Evolutionary conservation across 352 stramenopile genomes (phyloP), one percentile per base, ranked within the genome.

Genomic region (Aphanomyces invadans): DNA sequence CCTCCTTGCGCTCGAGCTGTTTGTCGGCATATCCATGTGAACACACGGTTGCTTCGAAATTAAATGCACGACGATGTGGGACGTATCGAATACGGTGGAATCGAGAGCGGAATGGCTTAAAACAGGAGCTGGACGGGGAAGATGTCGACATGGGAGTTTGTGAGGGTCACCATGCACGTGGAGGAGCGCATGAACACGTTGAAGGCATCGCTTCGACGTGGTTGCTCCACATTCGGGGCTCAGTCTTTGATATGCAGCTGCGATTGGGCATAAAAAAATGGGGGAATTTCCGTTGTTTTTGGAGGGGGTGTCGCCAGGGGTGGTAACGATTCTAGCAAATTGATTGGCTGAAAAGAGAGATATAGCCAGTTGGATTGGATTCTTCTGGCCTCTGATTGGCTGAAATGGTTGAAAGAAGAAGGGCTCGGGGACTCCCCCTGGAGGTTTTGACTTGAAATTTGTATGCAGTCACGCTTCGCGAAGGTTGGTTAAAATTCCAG

Each of bases 401-500:
- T 67, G 60, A 67, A 67, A 67, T 67, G 33, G 45, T 57, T 45
- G 46, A 38, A 57, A 49, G 60, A 51, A 46, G 60, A 67, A 56
- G 60, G 60, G 60, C 42, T 67, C 48, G 60, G 60, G 60, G 21
- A 51, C 42, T 9, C 4, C 26, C 9, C 9, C 9, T 9, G 44
- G 44, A 9, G 49, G 45, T 51, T 67, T 67, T 5, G 12, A 39
- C 60, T 67, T 67, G 49, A 46, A 25, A 36, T 59, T 67, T 67
- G 60, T 67, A 67, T 67, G 49, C 11, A 45, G 42, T 55, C 33
- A 57, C 42, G 60, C 60, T 26, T 57, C n/a, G 45, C 45, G 32
- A 51, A 67, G 60, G 60, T 67, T 67, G 60, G 60, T 67, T 51
- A 67, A 67, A 67, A 67, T 67, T 67, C 60, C 60, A 53, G 44